These are phyloP conservation scores for Wickerhamomyces silvicola DNA, from an alignment of 805 yeast genomes.

Conservation along the genomic window DNA sequence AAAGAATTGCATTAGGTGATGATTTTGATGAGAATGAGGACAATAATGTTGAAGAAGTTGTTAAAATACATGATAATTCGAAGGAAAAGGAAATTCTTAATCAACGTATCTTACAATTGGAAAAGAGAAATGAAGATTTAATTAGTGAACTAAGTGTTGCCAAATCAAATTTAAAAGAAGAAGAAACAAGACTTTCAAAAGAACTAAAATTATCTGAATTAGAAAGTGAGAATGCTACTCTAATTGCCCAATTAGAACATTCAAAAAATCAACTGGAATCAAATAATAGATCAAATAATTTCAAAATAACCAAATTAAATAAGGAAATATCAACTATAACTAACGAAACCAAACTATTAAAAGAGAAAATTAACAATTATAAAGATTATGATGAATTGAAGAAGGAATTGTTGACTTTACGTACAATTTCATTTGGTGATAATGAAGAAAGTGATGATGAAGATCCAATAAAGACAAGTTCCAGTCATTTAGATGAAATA, in stretches of 20 bases:
- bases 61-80: slow-evolving; percentile 51
- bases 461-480: slow-evolving; percentile 16
- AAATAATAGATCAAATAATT: slow-evolving; percentile 16
- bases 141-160: slow-evolving; percentile 56
- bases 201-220: slow-evolving; percentile 43
- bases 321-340: slow-evolving; percentile 32
- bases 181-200: slow-evolving; percentile 34
- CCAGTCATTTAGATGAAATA: slow-evolving; percentile 43
- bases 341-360: slow-evolving; percentile 45
- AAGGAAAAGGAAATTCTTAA: slow-evolving; percentile 71
- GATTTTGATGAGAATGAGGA: slow-evolving; percentile 21
- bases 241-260: slow-evolving; percentile 52
- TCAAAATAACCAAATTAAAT: slow-evolving; percentile 15
- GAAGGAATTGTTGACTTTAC: slow-evolving; percentile 63
- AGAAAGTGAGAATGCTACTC: slow-evolving; percentile 62
- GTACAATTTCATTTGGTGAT: slow-evolving; percentile 70
- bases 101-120: slow-evolving; percentile 61
- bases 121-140: slow-evolving; percentile 70
- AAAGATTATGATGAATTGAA: slow-evolving; percentile 78
- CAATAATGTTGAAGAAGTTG: slow-evolving; percentile 14
- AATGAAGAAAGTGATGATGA: slow-evolving; percentile 29
- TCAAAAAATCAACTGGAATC: slow-evolving; percentile 30
- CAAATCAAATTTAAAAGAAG: slow-evolving; percentile 36
- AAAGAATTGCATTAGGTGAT: slow-evolving; percentile 35
- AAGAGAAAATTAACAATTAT: slow-evolving; percentile 41